Conservation (phyloP, 495 filamentous ascomycete species). For the Penicillium pulvis region DNA sequence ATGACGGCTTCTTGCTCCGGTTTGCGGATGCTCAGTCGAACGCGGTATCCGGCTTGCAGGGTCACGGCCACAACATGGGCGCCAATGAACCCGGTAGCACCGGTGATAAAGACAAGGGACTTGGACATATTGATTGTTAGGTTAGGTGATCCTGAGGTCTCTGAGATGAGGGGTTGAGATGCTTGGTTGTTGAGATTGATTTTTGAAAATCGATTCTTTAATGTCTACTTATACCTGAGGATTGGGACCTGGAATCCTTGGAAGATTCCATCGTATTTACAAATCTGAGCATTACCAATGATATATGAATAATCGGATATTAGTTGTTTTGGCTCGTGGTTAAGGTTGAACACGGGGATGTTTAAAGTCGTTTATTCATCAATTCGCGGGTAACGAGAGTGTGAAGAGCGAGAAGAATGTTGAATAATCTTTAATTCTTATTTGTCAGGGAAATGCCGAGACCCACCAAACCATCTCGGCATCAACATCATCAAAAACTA, state of each 20-base stretch:
- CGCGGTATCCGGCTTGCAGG: slow-evolving; percentile 26
- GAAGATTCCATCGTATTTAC: neutral
- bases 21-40: slow-evolving; percentile 28
- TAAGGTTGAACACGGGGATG: no score
- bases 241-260: neutral
- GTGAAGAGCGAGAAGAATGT: neutral
- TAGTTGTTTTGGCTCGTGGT: neutral
- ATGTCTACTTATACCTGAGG: neutral
- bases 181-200: neutral
- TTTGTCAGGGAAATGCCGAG: neutral
- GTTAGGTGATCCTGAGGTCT: neutral
- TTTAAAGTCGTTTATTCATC: neutral
- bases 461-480: neutral
- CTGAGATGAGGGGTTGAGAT: neutral
- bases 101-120: slow-evolving; percentile 31
- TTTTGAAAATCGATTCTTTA: neutral
- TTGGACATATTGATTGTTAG: slow-evolving; percentile 2
- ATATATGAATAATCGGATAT: slow-evolving; percentile 2
- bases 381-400: neutral
- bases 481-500: neutral
- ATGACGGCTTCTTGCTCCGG: slow-evolving; percentile 25
- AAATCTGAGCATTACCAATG: neutral
- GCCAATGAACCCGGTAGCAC: slow-evolving; percentile 28
- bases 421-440: slow-evolving; percentile 14
- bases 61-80: slow-evolving; percentile 26